Base-by-base conservation (phyloP, 306 rosid species). In the Betula pendula region DNA sequence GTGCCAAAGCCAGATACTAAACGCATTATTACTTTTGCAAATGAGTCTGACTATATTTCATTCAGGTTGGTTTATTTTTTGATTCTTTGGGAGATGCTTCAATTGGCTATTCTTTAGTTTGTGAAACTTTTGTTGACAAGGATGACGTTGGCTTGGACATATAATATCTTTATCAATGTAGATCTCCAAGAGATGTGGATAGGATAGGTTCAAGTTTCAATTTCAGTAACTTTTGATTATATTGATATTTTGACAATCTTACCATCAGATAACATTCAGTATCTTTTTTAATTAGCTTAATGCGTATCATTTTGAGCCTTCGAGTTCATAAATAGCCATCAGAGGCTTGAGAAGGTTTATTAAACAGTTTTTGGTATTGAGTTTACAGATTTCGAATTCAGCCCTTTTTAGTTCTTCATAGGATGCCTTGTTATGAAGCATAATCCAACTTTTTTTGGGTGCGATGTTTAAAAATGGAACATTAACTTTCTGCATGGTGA, bases 1-100 rank as follows among this genome's bases (percentile, higher is more conserved):
- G 91, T 89, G 81, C 97, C 99, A 53, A 95, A 95, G 90, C 92
- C 90, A 12, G 97, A 95, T 82, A 87, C 96, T 3, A 95, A 92
- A 72, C 96, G 98, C 27, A 84, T 95, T 24, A 83, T 92, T 69
- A 90, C 98, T 62, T 90, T 92, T 68, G 82, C 93, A 38, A 95
- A 95, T 85, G 84, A 85, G 75, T 89, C 92, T 58, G 97, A 95
- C 79, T 90, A 87, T 73, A 76, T 95, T 81, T 95, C 96, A 5
- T 95, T 95, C 87, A 95, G 98, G 97, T 94, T 82, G 70, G 88
- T 82, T 62, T 16, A n/a, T 60, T 69, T 24, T 56, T 74, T 42
- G 71, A 9, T 19, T 25, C 11, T 27, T 19, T 12, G 40, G 8
- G 17, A 2, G 67, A 51, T 20, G 48, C 67, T 80, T 55, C 35